Evolutionary conservation across 192 early-diverging fungal genomes (phyloP), one percentile per base, ranked within the genome.

Genomic region (Backusella tuberculispora): DNA sequence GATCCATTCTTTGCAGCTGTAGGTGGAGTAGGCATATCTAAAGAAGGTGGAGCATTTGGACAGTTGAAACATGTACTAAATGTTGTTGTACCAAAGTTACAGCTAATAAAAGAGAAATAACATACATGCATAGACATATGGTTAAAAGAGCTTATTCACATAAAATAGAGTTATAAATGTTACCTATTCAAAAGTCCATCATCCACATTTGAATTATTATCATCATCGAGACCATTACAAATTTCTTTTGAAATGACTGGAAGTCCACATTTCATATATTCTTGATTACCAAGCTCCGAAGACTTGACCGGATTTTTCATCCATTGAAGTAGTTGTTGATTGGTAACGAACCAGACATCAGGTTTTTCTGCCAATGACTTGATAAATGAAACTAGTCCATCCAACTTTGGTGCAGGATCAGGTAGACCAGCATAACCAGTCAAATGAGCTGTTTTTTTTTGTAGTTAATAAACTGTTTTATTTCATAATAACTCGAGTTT

Each of bases 221-320:
- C 75, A 69, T 88, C 84, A 76, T 88, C 86, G 37, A 90, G 73
- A 66, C 91, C 91, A 79, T 92, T 92, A 74, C 91, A 92, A 69
- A 92, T 92, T 73, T 83, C 84, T 21, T 85, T 86, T 13, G 81
- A 79, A 40, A 86, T 83, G 0, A 86, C 85, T 21, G 89, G 86
- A 26, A 71, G 67, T 12, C 72, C 63, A 80, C 90, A 90, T 50
- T 80, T 79, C 87, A 92, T 91, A 78, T 92, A 89, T 4, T 85
- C 74, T 63, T 91, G 89, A 1, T 74, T 64, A 14, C 81, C 85
- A 26, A 92, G 66, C 69, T 92, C 77, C 38, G 77, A 77, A 9
- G 88, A 89, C 0, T 90, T 88, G 12, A 92, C 91, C 7, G 91
- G 91, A 75, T 92, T 92, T 77, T 90, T 80, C 88, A 92, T 92